phyloP scores from a whole-genome alignment of 768 basidiomycete genomes.

The Pisolithus marmoratus region DNA sequence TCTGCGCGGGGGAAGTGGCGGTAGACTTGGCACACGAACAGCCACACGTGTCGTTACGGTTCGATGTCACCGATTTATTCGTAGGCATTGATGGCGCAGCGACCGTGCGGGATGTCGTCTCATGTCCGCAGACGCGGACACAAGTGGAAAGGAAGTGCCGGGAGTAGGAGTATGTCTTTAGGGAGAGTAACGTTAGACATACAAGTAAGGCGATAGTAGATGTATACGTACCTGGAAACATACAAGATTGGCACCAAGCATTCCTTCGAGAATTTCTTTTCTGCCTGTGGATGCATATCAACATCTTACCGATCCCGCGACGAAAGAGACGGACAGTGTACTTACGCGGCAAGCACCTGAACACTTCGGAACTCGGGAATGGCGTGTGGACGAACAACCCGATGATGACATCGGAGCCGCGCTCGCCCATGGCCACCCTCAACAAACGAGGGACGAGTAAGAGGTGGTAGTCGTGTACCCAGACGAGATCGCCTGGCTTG shows the following conservation, averaged over 20 bases:
- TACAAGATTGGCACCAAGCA: conserved; percentile 94
- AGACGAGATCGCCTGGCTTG: conserved; percentile 85
- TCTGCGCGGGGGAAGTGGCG: not conserved
- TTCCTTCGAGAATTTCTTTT: conserved; percentile 93
- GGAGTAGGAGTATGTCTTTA: conserved; percentile 84
- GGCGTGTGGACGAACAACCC: conserved; percentile 98
- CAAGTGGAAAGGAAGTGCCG: conserved; percentile 94
- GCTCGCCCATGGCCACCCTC: conserved; percentile 51
- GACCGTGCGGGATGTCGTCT: conserved; percentile 44
- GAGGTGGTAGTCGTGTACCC: conserved; percentile 95
- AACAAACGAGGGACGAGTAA: conserved; percentile 85
- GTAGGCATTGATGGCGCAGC: not conserved
- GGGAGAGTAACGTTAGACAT: not conserved
- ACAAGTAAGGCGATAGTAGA: not conserved
- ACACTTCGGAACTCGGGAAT: conserved; percentile 95
- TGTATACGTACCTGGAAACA: conserved; percentile 71
- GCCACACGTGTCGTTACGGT: not conserved
- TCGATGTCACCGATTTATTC: not conserved
- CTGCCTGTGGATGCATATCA: conserved; percentile 43
- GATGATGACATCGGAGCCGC: conserved; percentile 39
- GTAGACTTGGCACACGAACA: conserved; percentile 3
- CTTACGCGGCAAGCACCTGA: conserved; percentile 86
- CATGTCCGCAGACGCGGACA: conserved; percentile 94
- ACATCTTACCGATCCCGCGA: conserved; percentile 1
- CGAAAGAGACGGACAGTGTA: conserved; percentile 9